These are phyloP conservation scores for Arachis monticola DNA, from an alignment of 331 rosid species.

Conservation along the genomic window DNA sequence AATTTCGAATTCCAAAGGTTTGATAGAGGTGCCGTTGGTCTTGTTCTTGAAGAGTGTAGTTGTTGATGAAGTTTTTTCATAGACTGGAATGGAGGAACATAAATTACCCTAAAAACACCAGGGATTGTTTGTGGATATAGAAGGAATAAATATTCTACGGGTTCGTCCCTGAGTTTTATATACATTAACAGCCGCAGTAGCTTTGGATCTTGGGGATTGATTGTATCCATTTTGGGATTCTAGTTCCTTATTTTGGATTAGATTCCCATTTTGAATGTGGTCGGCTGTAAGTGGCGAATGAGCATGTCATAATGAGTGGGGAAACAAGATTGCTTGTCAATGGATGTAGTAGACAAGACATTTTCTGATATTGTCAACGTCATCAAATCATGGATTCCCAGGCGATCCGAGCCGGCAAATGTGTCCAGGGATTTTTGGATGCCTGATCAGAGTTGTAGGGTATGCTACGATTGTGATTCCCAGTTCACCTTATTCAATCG, in stretches of 20 bases:
- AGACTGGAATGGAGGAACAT: conserved; percentile 32
- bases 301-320: conserved; percentile 65
- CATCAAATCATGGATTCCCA: conserved; percentile 77
- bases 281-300: conserved; percentile 58
- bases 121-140: conserved; percentile 50
- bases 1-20: conserved; percentile 34
- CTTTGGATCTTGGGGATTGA: conserved; percentile 37
- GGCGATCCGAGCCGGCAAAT: conserved; percentile 70
- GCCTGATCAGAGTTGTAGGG: conserved; percentile 90
- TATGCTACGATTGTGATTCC: conserved; percentile 89
- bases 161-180: conserved; percentile 18
- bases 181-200: conserved; percentile 21
- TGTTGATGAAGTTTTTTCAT: conserved; percentile 35
- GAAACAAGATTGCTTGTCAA: conserved; percentile 56
- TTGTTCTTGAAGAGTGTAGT: conserved; percentile 20
- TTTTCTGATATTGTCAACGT: conserved; percentile 59
- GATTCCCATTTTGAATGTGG: conserved; percentile 35
- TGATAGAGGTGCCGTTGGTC: conserved; percentile 23
- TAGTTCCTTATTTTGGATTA: conserved; percentile 36
- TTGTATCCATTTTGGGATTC: conserved; percentile 26
- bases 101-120: conserved; percentile 39
- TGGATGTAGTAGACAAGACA: conserved; percentile 72
- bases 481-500: conserved; percentile 84
- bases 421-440: conserved; percentile 93
- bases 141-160: conserved; percentile 21